Base-by-base conservation (phyloP, 2,329 filamentous ascomycete species). In the Colletotrichum higginsianum region DNA sequence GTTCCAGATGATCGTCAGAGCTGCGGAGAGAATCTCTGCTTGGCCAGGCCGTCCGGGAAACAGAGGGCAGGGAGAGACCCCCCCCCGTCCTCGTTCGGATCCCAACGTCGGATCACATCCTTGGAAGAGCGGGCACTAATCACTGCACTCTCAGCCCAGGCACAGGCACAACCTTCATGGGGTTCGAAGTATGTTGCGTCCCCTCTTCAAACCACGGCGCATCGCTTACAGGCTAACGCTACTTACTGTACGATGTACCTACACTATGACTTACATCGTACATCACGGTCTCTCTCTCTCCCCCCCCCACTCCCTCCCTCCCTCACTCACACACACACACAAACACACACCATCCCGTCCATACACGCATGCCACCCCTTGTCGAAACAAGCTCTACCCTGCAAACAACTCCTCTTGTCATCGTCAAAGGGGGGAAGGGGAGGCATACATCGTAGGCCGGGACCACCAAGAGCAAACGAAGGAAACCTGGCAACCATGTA, bases 301-400 rank as follows among this genome's bases (percentile, higher is more conserved):
- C 4, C 26, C 3, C 23, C 3, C 23, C 3, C 23, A 3, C 23
- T 26, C 26, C 26, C 26, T 5, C 26, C 6, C 26, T 30, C 26
- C 4, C 26, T 30, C 50, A 5, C 30, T 18, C 52, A 12, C 35
- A 15, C 18, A 13, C 8, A 15, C 16, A 8, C 16, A 38, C 16
- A 11, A 18, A 42, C 60, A 47, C 46, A 40, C 35, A 50, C 11
- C 18, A 4, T 26, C 58, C 44, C 21, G 47, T 35, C 21, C 50
- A 50, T 11, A 35, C 47, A 62, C 23, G 23, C 40, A 35, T 38
- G 18, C 15, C 38, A n/a, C 68, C 58, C 68, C 65, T 42, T 62
- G 53, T 68, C 68, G 65, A 71, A 71, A 71, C 68, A 71, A 68
- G 65, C 68, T 71, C 52, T 68, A 49, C 68, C 68, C 68, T 62